Evolutionary conservation across 1,284 basidiomycete genomes (phyloP), one percentile per base, ranked within the genome.

Genomic region (Ustilago loliicola): DNA sequence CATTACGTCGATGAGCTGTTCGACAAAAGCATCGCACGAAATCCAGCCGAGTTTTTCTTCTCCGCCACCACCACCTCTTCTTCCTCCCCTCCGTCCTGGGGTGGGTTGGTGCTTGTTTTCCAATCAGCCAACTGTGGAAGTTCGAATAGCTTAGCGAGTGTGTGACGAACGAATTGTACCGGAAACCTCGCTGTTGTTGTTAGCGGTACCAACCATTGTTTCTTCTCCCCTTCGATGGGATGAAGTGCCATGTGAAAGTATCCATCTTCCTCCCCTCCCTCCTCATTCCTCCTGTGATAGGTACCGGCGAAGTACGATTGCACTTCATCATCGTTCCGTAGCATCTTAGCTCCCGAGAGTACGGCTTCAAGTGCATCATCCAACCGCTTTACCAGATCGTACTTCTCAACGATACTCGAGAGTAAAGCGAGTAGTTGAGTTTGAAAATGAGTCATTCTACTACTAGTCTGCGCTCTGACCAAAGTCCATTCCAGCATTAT

Each of bases 81-180:
- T 13, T 61, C 47, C 40, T 21, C 48, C 11, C n/a, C 30, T 23
- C 42, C 29, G 8, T n/a, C 32, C 36, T 38, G 13, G 21, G 53
- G 25, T 9, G 38, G 11, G 11, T 8, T 10, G n/a, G 47, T 11
- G 6, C 56, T 42, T 0, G 57, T 56, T 30, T 78, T 77, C 84
- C 84, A 85, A 53, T 85, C 83, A 0, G 70, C 78, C 27, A 83
- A 59, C 30, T 83, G 65, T 0, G 80, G 72, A 25, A 81, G 51
- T 5, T 65, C 67, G 2, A 85, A 70, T 13, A 64, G 45, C 11
- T 56, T 21, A 0, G 84, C 77, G 6, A 85, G 66, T 1, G 82
- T 77, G 17, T 72, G 34, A 9, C 80, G 54, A 0, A 68, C 66
- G 11, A 70, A 78, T 40, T 81, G 77, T 1, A 69, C 68, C 6